Base-by-base conservation (phyloP, 2,329 filamentous ascomycete species). In the Claviceps purpurea region DNA sequence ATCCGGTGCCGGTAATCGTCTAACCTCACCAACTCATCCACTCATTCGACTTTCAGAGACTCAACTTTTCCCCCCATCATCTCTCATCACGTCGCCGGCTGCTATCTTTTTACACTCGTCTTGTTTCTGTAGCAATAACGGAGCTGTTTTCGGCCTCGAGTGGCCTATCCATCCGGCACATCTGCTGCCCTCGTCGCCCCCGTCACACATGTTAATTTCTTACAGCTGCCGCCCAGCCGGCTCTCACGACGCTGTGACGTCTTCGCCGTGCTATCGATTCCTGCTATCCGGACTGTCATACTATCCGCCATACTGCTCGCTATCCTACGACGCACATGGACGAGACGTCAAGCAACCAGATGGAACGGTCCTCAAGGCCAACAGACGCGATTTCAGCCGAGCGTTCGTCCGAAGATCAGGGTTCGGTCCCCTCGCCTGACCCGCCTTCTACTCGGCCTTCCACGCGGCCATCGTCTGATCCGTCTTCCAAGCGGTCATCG, bases 201-300 rank as follows among this genome's bases (percentile, higher is more conserved):
- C 56, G 70, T 59, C 62, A 73, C 74, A 77, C 73, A 80, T 80
- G 77, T 77, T 78, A 73, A 78, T 72, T 67, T 68, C 68, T 66
- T 66, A 64, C 67, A 73, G 71, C 67, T 68, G 71, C 70, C 70
- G 73, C 70, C 69, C 70, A 72, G 75, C 71, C 73, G 72, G 71
- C 72, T 71, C 68, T 72, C 70, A 70, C 72, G 70, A 73, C 71
- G 73, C 71, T 73, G 70, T 68, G 66, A 70, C 68, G 65, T 71
- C 67, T 68, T 63, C 69, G 68, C 68, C 63, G 64, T 65, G 62
- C 65, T 61, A 42, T 50, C 49, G 14, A 20, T 37, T 14, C 41
- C 41, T 20, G 18, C 43, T 41, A 46, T 50, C 47, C 49, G 30
- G 30, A 34, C 30, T 34, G 10, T 34, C 30, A 34, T 34, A 34